phyloP scores from a whole-genome alignment of 139 green algal genomes.

The Bryopsis sp. region DNA sequence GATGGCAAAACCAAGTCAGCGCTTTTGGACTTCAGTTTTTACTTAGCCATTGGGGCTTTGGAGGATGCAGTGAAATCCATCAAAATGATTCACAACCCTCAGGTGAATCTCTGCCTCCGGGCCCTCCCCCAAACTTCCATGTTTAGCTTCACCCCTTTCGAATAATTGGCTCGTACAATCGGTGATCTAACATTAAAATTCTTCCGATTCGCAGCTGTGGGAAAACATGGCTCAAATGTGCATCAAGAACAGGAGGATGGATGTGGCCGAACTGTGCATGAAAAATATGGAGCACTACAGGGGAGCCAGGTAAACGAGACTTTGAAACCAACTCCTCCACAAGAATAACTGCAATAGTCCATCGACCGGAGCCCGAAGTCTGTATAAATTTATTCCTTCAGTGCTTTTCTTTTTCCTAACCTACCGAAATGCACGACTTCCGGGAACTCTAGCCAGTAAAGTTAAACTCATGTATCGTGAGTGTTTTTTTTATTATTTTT shows the following conservation, averaged over 20 bases:
- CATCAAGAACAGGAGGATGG: not conserved
- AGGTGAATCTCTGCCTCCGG: not conserved
- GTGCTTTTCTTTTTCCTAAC: not conserved
- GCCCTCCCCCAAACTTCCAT: no score
- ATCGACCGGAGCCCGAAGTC: not conserved
- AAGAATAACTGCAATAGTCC: not conserved
- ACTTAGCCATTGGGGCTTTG: not conserved
- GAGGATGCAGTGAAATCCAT: not conserved
- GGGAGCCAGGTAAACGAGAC: not conserved
- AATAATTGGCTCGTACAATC: no score
- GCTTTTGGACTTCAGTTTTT: not conserved
- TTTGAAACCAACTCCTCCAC: not conserved
- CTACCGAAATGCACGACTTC: not conserved
- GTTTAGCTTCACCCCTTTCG: no score
- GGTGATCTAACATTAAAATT: no score
- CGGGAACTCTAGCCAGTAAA: not conserved
- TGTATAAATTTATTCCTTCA: not conserved
- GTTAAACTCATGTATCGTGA: not conserved
- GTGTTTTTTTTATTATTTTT: not conserved
- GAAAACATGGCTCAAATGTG: conserved; percentile 5
- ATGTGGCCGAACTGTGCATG: not conserved
- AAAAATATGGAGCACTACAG: not conserved
- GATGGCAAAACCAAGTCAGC: not conserved
- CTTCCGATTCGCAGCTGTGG: not conserved
- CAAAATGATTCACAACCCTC: not conserved